phyloP scores from a whole-genome alignment of 331 rosid genomes.

The Prunus yedoensis region DNA sequence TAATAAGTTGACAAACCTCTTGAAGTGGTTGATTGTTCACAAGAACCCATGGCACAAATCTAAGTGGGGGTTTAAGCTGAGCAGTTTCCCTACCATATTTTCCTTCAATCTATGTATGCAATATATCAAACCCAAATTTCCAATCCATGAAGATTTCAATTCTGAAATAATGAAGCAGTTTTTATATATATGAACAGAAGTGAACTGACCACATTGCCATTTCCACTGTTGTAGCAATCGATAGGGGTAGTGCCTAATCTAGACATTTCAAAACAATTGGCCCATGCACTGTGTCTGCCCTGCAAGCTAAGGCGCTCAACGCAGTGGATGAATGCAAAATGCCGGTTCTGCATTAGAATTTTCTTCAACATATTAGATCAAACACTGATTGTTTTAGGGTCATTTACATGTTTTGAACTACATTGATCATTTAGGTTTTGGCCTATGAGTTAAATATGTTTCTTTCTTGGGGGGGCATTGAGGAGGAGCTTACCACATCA shows the following conservation, averaged over 20 bases:
- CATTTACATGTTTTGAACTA: background rate
- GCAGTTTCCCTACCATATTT: slow-evolving; percentile 63
- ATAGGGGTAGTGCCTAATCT: slow-evolving; percentile 51
- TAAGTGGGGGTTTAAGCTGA: slow-evolving; percentile 63
- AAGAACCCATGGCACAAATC: slow-evolving; percentile 88
- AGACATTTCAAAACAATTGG: slow-evolving; percentile 60
- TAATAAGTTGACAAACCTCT: slow-evolving; percentile 46
- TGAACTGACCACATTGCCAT: slow-evolving; percentile 52
- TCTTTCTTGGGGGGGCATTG: background rate
- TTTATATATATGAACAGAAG: too few relatives aligned
- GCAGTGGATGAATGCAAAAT: slow-evolving; percentile 67
- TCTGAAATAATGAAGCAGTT: background rate
- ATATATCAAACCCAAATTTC: background rate
- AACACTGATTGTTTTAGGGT: background rate
- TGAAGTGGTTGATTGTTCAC: slow-evolving; percentile 66
- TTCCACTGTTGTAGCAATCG: slow-evolving; percentile 69
- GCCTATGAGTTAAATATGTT: too few relatives aligned
- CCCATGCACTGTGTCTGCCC: slow-evolving; percentile 45
- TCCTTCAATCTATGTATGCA: slow-evolving; percentile 53
- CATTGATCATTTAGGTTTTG: too few relatives aligned
- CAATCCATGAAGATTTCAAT: slow-evolving; percentile 3
- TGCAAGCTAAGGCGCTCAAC: slow-evolving; percentile 56
- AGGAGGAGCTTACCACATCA: slow-evolving; percentile 49
- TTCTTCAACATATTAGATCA: background rate
- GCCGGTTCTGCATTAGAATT: slow-evolving; percentile 43